Conservation (phyloP, 192 early-diverging fungal species). For the Lobosporangium transversale region DNA sequence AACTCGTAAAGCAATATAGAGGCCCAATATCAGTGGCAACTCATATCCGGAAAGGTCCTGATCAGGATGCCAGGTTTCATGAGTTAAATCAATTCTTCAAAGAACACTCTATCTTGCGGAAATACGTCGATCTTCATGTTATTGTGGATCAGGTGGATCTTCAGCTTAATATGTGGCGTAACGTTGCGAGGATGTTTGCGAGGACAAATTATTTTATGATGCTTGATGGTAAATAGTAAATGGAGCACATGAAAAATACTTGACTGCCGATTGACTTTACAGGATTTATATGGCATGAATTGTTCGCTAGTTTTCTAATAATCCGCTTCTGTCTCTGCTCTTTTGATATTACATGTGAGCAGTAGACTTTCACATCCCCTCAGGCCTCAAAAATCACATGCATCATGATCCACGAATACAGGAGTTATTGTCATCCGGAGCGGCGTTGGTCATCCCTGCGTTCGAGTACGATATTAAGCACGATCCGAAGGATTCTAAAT, state of each 20-base stretch:
- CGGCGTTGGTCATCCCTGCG: constrained; percentile 66
- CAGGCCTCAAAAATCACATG: constrained; percentile 56
- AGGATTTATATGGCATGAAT: too few species aligned
- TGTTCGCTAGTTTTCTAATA: too few species aligned
- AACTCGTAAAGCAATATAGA: constrained; percentile 62
- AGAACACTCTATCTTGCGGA: constrained; percentile 56
- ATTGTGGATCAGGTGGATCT: constrained; percentile 68
- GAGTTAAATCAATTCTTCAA: constrained; percentile 60
- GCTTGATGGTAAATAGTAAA: constrained; percentile 58
- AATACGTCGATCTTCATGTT: constrained; percentile 67
- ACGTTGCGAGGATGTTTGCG: constrained; percentile 71
- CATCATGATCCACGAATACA: constrained; percentile 53
- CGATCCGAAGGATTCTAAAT: constrained; percentile 60
- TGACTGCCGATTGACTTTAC: too few species aligned
- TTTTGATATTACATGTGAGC: neutral
- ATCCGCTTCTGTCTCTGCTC: neutral
- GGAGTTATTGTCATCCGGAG: constrained; percentile 57
- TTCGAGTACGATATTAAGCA: constrained; percentile 64
- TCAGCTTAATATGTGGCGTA: constrained; percentile 74
- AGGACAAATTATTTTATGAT: constrained; percentile 69
- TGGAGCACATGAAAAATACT: neutral
- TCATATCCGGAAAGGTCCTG: constrained; percentile 60
- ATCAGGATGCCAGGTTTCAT: constrained; percentile 54
- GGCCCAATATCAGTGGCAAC: constrained; percentile 68
- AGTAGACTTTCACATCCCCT: constrained; percentile 68